Evolutionary conservation across 768 basidiomycete species (phyloP), one percentile per base, ranked within the genome.

Genomic region (Pleurotus platypus): DNA sequence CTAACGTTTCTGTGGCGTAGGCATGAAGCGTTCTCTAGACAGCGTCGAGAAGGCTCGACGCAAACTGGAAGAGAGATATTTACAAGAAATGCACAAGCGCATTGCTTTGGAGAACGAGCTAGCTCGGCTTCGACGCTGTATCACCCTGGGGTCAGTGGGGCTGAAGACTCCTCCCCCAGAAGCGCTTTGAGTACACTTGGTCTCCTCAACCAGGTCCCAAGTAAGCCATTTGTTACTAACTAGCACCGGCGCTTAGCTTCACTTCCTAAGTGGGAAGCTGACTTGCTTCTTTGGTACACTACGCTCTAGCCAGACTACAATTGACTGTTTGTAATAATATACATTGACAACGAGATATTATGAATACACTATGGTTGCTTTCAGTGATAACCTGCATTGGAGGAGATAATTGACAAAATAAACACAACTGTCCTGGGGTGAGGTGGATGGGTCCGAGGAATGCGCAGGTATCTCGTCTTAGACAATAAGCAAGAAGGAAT

Each of bases 21-120:
- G 56, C 12, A 56, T 62, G 46, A 60, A 53, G 40, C 54, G 27
- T 12, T 56, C 53, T 24, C 53, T 63, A 27, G 57, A 63, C 15
- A 30, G 27, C 16, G 62, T 60, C 26, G 54, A 60, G 47, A 53
- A 59, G 57, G 62, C 62, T 12, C 59, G 62, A 3, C 59, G 46
- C 3, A 38, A 24, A 22, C 55, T 60, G 39, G 56, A 63, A 26
- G 53, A 60, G 13, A 56, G 24, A 4, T 60, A 63, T 47, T 45
- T 63, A 20, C 18, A 43, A 12, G 62, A 63, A 35, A 50, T 60
- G 50, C 49, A 58, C 22, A 60, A 59, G 42, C 59, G 62, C 4
- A 35, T 63, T 22, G 55, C 55, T 27, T 42, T 60, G 49, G 62
- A 63, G 38, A 40, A 56, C 3, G 30, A 58, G 15, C 38, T 60